Percentiles rank a stretch among this genome's conserved stretches.
Conservation (phyloP, 2,329 filamentous ascomycete species). For the Colletotrichum siamense region DNA sequence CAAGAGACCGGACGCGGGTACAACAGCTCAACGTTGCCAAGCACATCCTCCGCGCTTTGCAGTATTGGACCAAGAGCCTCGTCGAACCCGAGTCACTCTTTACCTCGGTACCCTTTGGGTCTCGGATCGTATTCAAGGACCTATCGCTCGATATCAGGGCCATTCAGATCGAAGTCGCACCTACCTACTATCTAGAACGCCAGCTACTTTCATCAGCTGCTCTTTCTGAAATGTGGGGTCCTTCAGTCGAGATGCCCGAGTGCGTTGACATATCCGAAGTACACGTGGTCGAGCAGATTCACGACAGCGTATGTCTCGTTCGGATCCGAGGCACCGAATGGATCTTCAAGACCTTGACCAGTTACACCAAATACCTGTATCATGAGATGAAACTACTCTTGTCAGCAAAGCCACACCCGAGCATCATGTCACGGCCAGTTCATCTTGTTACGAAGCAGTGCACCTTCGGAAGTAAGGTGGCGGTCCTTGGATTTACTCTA, state of each 20-base stretch:
- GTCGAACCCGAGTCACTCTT: constrained; percentile 41
- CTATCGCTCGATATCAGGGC: constrained; percentile 52
- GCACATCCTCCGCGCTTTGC: constrained; percentile 60
- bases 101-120: constrained; percentile 59
- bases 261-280: constrained; percentile 55
- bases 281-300: constrained; percentile 57
- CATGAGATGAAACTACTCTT: constrained; percentile 65
- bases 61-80: constrained; percentile 50
- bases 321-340: constrained; percentile 44
- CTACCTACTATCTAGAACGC: constrained; percentile 58
- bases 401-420: constrained; percentile 54
- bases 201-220: constrained; percentile 51
- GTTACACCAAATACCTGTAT: constrained; percentile 65
- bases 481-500: constrained; percentile 62
- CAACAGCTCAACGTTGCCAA: constrained; percentile 55
- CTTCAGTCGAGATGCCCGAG: constrained; percentile 45
- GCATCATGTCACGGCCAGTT: constrained; percentile 56
- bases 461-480: constrained; percentile 60
- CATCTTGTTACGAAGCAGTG: constrained; percentile 62
- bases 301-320: constrained; percentile 65
- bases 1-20: constrained; percentile 53
- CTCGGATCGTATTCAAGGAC: constrained; percentile 59
- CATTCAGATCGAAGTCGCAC: constrained; percentile 51
- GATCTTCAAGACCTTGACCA: constrained; percentile 65
- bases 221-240: constrained; percentile 50